Conservation (phyloP, 345 rosid species). For the Euphorbia tirucalli region DNA sequence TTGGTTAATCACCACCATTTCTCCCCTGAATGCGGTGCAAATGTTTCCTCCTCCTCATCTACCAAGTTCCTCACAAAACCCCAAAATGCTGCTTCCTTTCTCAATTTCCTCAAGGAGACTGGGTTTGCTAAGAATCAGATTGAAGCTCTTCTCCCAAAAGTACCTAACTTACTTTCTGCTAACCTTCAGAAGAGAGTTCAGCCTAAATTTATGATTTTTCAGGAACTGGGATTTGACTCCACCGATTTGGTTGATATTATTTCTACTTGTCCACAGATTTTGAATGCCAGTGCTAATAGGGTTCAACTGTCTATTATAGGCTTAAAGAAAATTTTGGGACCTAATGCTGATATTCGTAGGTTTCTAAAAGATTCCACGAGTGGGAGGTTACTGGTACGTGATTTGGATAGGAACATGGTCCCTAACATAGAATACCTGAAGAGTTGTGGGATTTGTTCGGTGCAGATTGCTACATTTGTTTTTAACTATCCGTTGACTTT, state of each 20-base stretch:
- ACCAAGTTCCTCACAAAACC: neutral
- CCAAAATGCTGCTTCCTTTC: neutral
- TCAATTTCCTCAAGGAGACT: neutral
- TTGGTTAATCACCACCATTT: neutral
- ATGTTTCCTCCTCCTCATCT: neutral
- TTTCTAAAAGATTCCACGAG: neutral
- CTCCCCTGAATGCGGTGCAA: neutral
- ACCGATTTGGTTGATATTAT: neutral
- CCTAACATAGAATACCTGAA: neutral
- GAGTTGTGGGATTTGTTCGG: neutral
- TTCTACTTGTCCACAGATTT: neutral
- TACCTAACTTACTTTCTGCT: neutral
- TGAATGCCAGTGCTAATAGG: neutral
- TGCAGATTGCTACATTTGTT: neutral
- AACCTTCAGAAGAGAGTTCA: neutral
- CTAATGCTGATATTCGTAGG: too few species aligned
- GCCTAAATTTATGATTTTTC: neutral
- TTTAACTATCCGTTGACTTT: neutral
- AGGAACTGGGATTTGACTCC: neutral
- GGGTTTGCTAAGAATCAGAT: neutral
- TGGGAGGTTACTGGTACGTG: too few species aligned
- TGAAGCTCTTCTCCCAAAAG: neutral
- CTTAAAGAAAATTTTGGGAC: too few species aligned
- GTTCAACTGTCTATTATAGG: too few species aligned
- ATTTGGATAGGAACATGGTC: neutral